Evolutionary conservation across 805 yeast genomes (phyloP), one percentile per base, ranked within the genome.

Genomic region (Vanderwaltozyma tropicalis): DNA sequence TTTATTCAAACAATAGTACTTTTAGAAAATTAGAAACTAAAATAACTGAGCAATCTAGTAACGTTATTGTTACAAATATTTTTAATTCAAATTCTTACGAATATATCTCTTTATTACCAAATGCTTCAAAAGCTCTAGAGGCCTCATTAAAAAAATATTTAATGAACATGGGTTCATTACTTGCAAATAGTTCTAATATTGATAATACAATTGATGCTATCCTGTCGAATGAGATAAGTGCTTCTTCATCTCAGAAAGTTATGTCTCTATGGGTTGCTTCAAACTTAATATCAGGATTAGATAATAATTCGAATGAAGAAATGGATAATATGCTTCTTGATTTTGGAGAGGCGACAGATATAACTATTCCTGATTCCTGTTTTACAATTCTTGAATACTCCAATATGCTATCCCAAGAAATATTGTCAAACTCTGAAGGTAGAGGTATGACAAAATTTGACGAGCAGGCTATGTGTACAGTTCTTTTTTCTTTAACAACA

Each of bases 401-500:
- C 0, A 71, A 66, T 39, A 64, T 61, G 1, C 37, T 74, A 2
- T 50, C 73, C 3, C 69, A 67, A 27, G 57, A 58, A 4, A 39
- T 59, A 1, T 48, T 66, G 22, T 31, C 30, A 29, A 33, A 29
- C 26, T 24, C 41, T 9, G 49, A 48, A 39, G 40, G 47, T 5
- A 41, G 21, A 18, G 34, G 15, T 22, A 43, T 40, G 41, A 49
- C 34, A 39, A 41, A 33, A 24, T 39, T 44, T 15, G 55, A 50
- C 3, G 60, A 57, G 31, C 46, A 51, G 20, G 43, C 48, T 3
- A 17, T 48, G 18, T 42, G 53, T 30, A 43, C 45, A 2, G 40
- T 47, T 7, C 41, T 57, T 9, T 29, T 42, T 22, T 31, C 55
- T 0, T 45, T 55, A n/a, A 42, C 45, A 24, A 28, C 34, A 1